A percentile compares a stretch with the other conserved stretches of the same genome.
Conservation (phyloP, 805 yeast species). For the Pichia manshurica region DNA sequence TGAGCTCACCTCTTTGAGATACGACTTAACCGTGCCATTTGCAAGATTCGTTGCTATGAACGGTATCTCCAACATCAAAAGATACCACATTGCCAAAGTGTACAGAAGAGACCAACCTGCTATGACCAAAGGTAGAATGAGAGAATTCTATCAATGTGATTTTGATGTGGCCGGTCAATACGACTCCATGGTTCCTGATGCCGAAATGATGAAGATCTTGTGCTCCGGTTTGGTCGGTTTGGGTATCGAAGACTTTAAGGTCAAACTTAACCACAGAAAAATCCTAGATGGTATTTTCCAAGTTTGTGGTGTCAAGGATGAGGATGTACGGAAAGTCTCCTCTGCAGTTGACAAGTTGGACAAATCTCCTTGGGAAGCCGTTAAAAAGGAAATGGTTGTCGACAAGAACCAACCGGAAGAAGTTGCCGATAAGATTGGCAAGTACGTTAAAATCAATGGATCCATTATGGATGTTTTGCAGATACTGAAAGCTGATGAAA, state of each 20-base stretch:
- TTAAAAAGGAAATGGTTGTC: conserved; percentile 82
- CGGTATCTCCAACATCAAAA: conserved; percentile 79
- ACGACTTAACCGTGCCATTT: conserved; percentile 96
- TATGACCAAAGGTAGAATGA: conserved; percentile 99
- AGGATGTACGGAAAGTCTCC: conserved; percentile 88
- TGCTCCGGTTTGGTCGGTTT: conserved; percentile 81
- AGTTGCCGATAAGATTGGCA: conserved; percentile 91
- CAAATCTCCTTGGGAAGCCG: conserved; percentile 92
- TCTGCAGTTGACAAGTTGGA: conserved; percentile 96
- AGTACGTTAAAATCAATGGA: conserved; percentile 82
- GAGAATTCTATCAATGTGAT: conserved; percentile 99
- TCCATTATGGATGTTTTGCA: conserved; percentile 56
- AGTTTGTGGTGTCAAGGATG: conserved; percentile 90
- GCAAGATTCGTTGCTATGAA: conserved; percentile 97
- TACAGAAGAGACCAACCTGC: conserved; percentile 99
- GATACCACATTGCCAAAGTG: conserved; percentile 97
- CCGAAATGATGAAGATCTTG: conserved; percentile 75
- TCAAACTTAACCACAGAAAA: conserved; percentile 93
- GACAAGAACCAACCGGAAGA: conserved; percentile 89
- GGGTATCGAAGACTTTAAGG: conserved; percentile 84
- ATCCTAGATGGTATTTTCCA: conserved; percentile 92
- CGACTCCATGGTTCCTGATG: conserved; percentile 94
- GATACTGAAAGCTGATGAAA: conserved; percentile 50
- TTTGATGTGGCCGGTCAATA: conserved; percentile 92
- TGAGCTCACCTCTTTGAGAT: conserved; percentile 89